These are phyloP conservation scores for Metschnikowia colocasiae DNA, from an alignment of 805 yeast genomes.

Conservation along the genomic window DNA sequence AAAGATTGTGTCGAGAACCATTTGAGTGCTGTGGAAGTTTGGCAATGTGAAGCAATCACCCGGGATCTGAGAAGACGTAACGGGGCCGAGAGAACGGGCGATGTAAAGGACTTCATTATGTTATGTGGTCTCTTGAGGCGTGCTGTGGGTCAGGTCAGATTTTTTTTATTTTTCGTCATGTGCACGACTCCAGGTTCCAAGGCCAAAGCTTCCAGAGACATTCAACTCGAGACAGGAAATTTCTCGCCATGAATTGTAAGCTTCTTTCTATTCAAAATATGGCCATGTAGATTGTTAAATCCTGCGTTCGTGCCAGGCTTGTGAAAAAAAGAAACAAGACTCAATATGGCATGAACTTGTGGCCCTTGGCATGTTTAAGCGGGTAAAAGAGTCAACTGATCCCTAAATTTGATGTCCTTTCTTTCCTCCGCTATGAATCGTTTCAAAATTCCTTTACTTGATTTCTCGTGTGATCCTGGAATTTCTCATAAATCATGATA, in stretches of 20 bases:
- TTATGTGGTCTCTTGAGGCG: slow-evolving; percentile 1
- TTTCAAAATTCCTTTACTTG: no score
- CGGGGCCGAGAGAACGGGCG: neutral
- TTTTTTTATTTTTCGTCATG: slow-evolving; percentile 4
- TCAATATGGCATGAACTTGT: no score
- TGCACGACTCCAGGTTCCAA: neutral
- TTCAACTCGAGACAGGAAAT: neutral
- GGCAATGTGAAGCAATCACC: neutral
- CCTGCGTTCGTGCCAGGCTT: no score
- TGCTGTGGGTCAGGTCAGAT: neutral
- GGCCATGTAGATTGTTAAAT: no score
- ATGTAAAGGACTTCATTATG: neutral
- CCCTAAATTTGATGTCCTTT: no score
- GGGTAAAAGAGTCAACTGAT: no score
- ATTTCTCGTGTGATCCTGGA: no score
- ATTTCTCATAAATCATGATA: neutral
- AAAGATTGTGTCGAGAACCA: neutral
- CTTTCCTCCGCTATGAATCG: no score
- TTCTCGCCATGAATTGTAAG: no score
- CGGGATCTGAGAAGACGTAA: slow-evolving; percentile 1
- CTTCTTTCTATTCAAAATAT: no score
- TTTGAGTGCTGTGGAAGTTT: neutral
- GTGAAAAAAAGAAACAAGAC: no score
- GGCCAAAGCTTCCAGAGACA: neutral
- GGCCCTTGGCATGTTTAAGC: no score